phyloP scores from a whole-genome alignment of 495 filamentous ascomycete genomes.

The Penicillium crystallinum region DNA sequence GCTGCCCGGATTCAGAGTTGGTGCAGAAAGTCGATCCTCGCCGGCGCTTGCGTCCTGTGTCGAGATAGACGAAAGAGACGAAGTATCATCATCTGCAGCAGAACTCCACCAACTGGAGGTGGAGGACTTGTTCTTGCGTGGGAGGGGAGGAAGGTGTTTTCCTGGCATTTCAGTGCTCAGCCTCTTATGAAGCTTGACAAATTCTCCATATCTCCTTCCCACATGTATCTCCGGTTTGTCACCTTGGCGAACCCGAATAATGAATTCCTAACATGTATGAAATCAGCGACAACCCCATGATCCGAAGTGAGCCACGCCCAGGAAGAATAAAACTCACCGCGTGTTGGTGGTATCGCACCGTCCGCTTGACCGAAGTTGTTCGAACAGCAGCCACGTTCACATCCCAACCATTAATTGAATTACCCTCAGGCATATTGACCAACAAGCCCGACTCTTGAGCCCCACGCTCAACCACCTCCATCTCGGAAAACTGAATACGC shows the following conservation, averaged over 20 bases:
- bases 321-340: constrained; percentile 53
- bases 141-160: constrained; percentile 80
- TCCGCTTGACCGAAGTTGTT: constrained; percentile 73
- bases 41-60: constrained; percentile 45
- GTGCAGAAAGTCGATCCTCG: constrained; percentile 32
- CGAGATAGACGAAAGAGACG: constrained; percentile 71
- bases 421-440: constrained; percentile 80
- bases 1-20: constrained; percentile 21
- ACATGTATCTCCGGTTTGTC: constrained; percentile 69
- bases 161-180: constrained; percentile 84
- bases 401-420: constrained; percentile 92
- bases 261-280: constrained; percentile 63
- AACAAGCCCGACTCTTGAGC: constrained; percentile 86
- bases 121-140: constrained; percentile 81
- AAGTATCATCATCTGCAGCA: constrained; percentile 59
- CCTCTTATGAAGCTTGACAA: constrained; percentile 69
- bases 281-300: constrained; percentile 3
- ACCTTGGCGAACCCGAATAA: constrained; percentile 73
- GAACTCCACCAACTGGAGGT: constrained; percentile 51
- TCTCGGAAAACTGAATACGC: constrained; percentile 88
- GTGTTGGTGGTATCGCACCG: constrained; percentile 85
- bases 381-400: constrained; percentile 92
- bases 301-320: background rate
- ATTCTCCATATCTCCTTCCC: constrained; percentile 83
- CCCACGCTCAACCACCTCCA: constrained; percentile 90